Evolutionary conservation across 2,329 filamentous ascomycete species (phyloP), one percentile per base, ranked within the genome.

Genomic region (Cryphonectria naterciae): DNA sequence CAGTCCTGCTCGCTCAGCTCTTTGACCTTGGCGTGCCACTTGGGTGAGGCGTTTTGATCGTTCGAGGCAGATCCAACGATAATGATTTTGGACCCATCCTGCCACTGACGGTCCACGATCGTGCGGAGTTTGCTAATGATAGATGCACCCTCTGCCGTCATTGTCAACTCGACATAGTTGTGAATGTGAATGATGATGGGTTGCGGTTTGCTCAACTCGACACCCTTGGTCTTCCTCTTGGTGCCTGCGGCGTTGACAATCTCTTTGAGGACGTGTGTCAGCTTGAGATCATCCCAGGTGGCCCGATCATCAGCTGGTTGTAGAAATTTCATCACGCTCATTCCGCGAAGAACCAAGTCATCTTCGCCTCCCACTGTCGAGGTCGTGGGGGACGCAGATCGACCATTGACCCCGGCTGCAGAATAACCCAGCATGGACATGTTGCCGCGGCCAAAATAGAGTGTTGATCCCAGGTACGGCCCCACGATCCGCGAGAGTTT

Each of bases 101-200:
- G 85, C 84, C 95, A 92, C 70, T 91, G 86, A 71, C 88, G 87
- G 75, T 95, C 91, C 37, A 97, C 88, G 8, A 92, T 84, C 64
- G 88, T 86, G 68, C 93, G 89, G 17, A 99, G 82, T 71, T 91
- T 89, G 56, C 85, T 83, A 10, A 98, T 82, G 43, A 98, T 87
- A 32, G 87, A 85, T 1, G 88, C 85, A 15, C 94, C 93, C 70
- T 93, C 89, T 7, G 87, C 79, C 0, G 92, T 91, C 77, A 88
- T 87, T 75, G 87, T 89, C 11, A 99, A 85, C 74, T 97, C 93
- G 68, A 92, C 89, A 76, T 94, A 92, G 78, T 98, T 93, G 77
- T 92, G 89, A 17, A 97, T 83, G 75, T 93, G 93, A 54, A 97
- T 85, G 70, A 98, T 90, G 10, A 94, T 85, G 41, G 70, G 70